Evolutionary conservation across 306 rosid genomes (phyloP).

Genomic region (Canavalia gladiata): DNA sequence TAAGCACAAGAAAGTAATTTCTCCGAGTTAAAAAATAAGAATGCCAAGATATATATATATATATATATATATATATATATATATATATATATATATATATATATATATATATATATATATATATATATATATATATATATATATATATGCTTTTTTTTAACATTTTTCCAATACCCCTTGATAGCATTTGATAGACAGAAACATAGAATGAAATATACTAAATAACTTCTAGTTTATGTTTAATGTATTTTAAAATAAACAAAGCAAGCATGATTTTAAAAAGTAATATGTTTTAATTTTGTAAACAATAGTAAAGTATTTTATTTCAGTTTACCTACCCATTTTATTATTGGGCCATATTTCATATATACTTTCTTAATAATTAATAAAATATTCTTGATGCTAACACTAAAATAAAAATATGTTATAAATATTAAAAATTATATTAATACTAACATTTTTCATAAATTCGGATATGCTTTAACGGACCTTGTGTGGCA

Average conservation of each 20-base stretch:
- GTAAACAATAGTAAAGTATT: background rate
- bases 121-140: no score
- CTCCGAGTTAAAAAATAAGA: no score
- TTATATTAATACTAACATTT: background rate
- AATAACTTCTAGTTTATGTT: background rate
- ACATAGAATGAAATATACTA: background rate
- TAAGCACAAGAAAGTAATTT: no score
- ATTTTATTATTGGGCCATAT: background rate
- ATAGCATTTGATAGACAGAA: background rate
- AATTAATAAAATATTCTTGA: background rate
- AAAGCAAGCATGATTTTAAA: background rate
- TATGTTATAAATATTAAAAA: background rate
- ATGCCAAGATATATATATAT: no score
- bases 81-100: no score
- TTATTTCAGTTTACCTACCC: no score
- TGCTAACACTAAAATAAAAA: background rate
- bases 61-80: no score
- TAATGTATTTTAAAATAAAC: background rate
- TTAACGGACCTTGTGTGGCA: background rate
- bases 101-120: no score
- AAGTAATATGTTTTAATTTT: background rate
- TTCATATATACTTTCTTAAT: background rate
- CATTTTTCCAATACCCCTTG: background rate
- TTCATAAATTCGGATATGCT: constrained; percentile 1
- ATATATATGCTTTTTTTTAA: no score